A percentile compares a stretch with the other conserved stretches of the same genome.
These are phyloP conservation scores for Tetracladium setigerum DNA, from an alignment of 495 filamentous ascomycete genomes.

Conservation along the genomic window DNA sequence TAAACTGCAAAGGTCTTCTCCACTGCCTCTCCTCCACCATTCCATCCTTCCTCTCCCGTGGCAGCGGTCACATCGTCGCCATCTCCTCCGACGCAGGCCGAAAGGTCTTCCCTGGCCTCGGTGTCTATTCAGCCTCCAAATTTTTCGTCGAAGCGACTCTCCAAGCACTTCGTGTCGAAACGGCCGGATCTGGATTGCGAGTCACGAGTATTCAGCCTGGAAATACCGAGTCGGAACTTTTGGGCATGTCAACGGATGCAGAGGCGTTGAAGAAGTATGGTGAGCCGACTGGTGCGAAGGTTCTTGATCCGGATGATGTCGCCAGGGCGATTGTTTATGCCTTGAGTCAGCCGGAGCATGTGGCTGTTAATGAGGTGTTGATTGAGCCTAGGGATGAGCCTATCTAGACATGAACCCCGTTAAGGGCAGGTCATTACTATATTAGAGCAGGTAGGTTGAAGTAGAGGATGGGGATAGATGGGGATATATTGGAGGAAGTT, in stretches of 20 bases:
- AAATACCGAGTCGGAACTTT: constrained; percentile 54
- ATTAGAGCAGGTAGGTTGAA: neutral
- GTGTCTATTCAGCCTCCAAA: constrained; percentile 65
- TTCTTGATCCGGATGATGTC: constrained; percentile 55
- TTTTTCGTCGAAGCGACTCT: constrained; percentile 69
- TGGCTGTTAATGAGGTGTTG: constrained; percentile 63
- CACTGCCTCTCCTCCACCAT: constrained; percentile 52
- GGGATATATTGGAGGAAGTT: no score
- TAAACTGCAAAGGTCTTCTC: constrained; percentile 67
- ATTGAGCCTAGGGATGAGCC: constrained; percentile 67
- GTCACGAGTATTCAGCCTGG: constrained; percentile 62
- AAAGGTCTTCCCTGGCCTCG: constrained; percentile 64
- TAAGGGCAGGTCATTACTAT: neutral
- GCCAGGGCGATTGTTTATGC: constrained; percentile 58
- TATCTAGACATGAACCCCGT: constrained; percentile 42
- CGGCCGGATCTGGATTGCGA: constrained; percentile 53
- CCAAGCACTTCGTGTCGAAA: constrained; percentile 58
- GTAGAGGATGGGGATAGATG: no score
- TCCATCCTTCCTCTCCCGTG: constrained; percentile 54
- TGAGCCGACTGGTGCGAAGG: constrained; percentile 56
- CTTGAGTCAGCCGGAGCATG: constrained; percentile 53
- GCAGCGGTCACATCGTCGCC: constrained; percentile 55
- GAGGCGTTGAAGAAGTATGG: constrained; percentile 66
- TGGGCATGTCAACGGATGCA: constrained; percentile 56
- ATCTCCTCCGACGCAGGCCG: constrained; percentile 64